phyloP scores from a whole-genome alignment of 2,329 filamentous ascomycete genomes.

The Diaporthe eres region DNA sequence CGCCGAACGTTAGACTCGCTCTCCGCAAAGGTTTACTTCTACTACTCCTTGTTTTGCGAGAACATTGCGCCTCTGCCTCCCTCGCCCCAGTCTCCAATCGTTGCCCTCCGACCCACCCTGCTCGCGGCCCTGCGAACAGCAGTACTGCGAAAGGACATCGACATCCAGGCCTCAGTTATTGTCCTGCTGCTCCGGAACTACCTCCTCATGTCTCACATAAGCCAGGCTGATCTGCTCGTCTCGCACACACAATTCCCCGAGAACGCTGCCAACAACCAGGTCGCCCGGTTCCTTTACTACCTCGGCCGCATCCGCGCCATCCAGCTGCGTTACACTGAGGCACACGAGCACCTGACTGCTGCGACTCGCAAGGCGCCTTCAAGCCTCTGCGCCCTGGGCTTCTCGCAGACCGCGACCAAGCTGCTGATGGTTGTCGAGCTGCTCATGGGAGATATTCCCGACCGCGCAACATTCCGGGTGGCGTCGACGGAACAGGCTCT shows the following conservation, averaged over 20 bases:
- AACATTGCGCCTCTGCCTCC: conserved; percentile 89
- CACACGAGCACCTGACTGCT: conserved; percentile 92
- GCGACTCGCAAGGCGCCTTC: conserved; percentile 96
- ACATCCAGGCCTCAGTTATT: conserved; percentile 97
- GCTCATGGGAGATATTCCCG: conserved; percentile 98
- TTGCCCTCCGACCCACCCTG: conserved; percentile 87
- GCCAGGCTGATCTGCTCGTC: conserved; percentile 94
- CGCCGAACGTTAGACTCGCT: conserved; percentile 94
- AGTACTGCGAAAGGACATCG: conserved; percentile 96
- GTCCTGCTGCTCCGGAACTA: conserved; percentile 96
- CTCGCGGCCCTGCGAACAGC: conserved; percentile 92
- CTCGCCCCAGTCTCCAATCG: conserved; percentile 88
- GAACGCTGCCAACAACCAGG: conserved; percentile 96
- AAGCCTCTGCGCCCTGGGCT: conserved; percentile 89
- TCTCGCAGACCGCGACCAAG: conserved; percentile 96
- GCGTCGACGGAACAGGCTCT: conserved; percentile 88
- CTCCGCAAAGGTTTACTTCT: conserved; percentile 97
- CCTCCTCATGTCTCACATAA: conserved; percentile 94
- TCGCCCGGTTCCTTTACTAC: conserved; percentile 97
- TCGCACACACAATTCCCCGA: conserved; percentile 96
- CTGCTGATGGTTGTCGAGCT: conserved; percentile 96
- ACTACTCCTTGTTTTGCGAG: conserved; percentile 96
- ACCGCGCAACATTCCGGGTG: conserved; percentile 93
- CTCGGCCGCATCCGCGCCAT: conserved; percentile 96
- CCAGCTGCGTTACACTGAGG: conserved; percentile 96